Evolutionary conservation across 2,329 filamentous ascomycete genomes (phyloP), one percentile per base, ranked within the genome.

Genomic region (Scytalidium sp.): DNA sequence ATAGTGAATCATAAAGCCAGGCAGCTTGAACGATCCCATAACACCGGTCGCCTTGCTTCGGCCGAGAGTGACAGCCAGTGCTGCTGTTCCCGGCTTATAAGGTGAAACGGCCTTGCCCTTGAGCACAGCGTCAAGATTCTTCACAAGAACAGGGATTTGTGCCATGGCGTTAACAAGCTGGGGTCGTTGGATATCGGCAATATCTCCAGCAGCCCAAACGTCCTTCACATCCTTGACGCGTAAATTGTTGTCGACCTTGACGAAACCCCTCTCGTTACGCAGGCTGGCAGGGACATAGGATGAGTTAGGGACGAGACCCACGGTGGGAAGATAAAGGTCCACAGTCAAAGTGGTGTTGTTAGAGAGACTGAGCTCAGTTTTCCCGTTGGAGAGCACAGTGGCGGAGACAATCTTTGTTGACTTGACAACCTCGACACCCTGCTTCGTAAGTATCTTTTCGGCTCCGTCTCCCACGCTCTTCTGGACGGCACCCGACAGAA

Each of bases 271-370:
- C 19, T 71, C 68, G 19, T 69, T 72, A 5, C 81, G 68, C 51
- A 76, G 65, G 40, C 62, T 59, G 3, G 58, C 61, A 1, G 76
- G 74, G 3, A 84, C 56, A 62, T 73, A 83, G 39, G 74, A 73
- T 4, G 76, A 74, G 64, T 84, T 84, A 41, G 80, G 76, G 19
- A 68, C 60, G 39, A 81, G 64, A 25, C 81, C 81, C 58, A 75
- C 73, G 3, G 80, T 79, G 5, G 80, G 74, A 20, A 84, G 67
- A 62, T 80, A 81, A n/a, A 79, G 52, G 57, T 84, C 80, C 2
- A 79, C 79, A 7, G 66, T 56, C 51, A 83, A 58, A 45, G 64
- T 75, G 53, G 74, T 70, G 53, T 76, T 76, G 50, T 65, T 67
- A 27, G 66, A 65, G 7, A 84, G 69, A 32, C 61, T 60, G 19